phyloP scores from a whole-genome alignment of 768 basidiomycete species.

The Austroboletus festivus region DNA sequence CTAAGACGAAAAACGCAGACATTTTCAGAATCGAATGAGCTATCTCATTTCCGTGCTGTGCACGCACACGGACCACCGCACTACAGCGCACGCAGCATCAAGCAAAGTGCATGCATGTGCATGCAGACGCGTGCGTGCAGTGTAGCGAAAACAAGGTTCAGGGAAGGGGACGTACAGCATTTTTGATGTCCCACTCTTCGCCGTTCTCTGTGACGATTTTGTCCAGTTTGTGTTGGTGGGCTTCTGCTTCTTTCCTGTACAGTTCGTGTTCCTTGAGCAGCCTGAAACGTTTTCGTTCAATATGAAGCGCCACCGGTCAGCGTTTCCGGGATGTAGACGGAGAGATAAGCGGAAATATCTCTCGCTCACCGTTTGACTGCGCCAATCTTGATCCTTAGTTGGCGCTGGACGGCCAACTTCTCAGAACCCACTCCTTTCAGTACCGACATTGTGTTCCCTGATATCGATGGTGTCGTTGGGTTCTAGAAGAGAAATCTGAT shows the following conservation, averaged over 20 bases:
- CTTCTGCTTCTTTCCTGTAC: slow-evolving; percentile 64
- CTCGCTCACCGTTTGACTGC: slow-evolving; percentile 60
- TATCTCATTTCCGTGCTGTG: slow-evolving; percentile 30
- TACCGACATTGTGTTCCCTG: slow-evolving; percentile 13
- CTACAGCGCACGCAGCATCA: slow-evolving; percentile 11
- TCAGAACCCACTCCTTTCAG: slow-evolving; percentile 15
- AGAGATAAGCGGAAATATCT: slow-evolving; percentile 16
- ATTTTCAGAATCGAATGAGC: slow-evolving; percentile 19
- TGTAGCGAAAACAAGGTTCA: neutral
- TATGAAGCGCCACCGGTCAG: slow-evolving; percentile 14
- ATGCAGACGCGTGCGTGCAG: neutral
- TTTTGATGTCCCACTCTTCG: slow-evolving; percentile 78
- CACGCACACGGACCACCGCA: slow-evolving; percentile 7
- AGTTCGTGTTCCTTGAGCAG: slow-evolving; percentile 64
- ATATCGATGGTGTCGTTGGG: slow-evolving; percentile 8
- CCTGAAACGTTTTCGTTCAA: slow-evolving; percentile 33
- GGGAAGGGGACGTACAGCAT: slow-evolving; percentile 48
- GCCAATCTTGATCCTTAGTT: slow-evolving; percentile 76
- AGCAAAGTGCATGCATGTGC: neutral
- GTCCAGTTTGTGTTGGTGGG: slow-evolving; percentile 57
- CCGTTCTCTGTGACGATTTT: slow-evolving; percentile 56
- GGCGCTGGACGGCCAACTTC: slow-evolving; percentile 45
- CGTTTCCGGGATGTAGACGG: neutral
- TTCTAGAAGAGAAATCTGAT: slow-evolving; percentile 2
- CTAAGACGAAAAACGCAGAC: slow-evolving; percentile 36